A percentile compares a stretch with the other conserved stretches of the same genome.
Conservation (phyloP, 768 basidiomycete species). For the Inosperma sp. region DNA sequence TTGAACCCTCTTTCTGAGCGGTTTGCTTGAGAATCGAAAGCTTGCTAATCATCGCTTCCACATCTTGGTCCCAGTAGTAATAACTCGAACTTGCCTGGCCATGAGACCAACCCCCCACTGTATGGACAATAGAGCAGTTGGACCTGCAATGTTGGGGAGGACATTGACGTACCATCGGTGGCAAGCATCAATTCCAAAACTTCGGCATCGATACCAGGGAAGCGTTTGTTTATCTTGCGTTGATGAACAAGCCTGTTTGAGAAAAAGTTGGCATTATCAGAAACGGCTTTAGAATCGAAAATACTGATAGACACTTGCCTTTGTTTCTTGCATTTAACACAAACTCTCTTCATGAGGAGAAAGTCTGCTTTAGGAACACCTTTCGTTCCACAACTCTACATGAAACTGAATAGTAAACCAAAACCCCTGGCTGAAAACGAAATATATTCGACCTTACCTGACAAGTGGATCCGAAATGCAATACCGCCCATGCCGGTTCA, state of each 20-base stretch:
- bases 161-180: slow-evolving; percentile 26
- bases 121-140: background rate
- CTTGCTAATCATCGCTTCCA: slow-evolving; percentile 20
- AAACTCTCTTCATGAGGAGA: slow-evolving; percentile 1
- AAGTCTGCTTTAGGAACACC: slow-evolving; percentile 17
- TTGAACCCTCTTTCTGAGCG: slow-evolving; percentile 15
- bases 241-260: background rate
- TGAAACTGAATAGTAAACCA: background rate
- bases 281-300: too few relatives aligned
- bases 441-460: slow-evolving; percentile 18
- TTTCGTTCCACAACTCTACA: slow-evolving; percentile 26
- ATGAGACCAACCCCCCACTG: slow-evolving; percentile 30
- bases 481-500: slow-evolving; percentile 25
- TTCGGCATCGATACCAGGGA: slow-evolving; percentile 23
- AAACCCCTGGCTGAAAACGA: background rate
- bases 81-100: slow-evolving; percentile 23
- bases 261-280: background rate
- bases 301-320: too few relatives aligned
- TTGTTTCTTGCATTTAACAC: background rate
- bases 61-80: slow-evolving; percentile 34
- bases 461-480: slow-evolving; percentile 24
- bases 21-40: slow-evolving; percentile 19
- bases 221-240: slow-evolving; percentile 5
- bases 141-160: too few relatives aligned
- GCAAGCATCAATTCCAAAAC: slow-evolving; percentile 29